These are phyloP conservation scores for Bruguiera gymnorhiza DNA, from an alignment of 345 rosid species.

Conservation along the genomic window DNA sequence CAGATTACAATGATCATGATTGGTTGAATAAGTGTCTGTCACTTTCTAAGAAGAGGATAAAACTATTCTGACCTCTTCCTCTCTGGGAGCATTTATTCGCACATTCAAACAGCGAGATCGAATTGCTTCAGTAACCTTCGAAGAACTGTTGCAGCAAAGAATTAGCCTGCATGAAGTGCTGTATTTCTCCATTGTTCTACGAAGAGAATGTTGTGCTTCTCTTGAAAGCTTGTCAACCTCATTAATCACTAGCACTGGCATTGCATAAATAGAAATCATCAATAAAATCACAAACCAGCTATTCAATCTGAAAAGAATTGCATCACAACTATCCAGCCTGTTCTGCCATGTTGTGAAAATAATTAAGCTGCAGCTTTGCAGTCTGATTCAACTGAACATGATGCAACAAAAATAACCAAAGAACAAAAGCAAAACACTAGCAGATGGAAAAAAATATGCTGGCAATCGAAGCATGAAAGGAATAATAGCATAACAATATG, in stretches of 20 bases:
- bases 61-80: conserved; percentile 64
- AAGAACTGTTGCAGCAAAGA: conserved; percentile 93
- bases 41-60: conserved; percentile 4
- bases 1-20: background rate
- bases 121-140: conserved; percentile 93
- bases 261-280: conserved; percentile 17
- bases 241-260: conserved; percentile 82
- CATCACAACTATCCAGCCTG: background rate
- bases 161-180: conserved; percentile 86
- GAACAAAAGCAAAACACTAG: too few relatives aligned
- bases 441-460: too few relatives aligned
- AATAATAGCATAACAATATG: too few relatives aligned
- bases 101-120: conserved; percentile 96
- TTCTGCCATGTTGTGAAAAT: background rate
- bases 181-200: conserved; percentile 98
- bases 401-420: too few relatives aligned
- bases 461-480: too few relatives aligned
- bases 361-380: background rate
- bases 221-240: conserved; percentile 99
- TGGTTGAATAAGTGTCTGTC: background rate
- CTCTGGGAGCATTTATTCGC: conserved; percentile 79
- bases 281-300: conserved; percentile 4
- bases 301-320: background rate
- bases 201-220: conserved; percentile 97
- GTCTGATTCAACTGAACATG: background rate